phyloP scores from a whole-genome alignment of 345 rosid species.

The Pugionium dolabratum region DNA sequence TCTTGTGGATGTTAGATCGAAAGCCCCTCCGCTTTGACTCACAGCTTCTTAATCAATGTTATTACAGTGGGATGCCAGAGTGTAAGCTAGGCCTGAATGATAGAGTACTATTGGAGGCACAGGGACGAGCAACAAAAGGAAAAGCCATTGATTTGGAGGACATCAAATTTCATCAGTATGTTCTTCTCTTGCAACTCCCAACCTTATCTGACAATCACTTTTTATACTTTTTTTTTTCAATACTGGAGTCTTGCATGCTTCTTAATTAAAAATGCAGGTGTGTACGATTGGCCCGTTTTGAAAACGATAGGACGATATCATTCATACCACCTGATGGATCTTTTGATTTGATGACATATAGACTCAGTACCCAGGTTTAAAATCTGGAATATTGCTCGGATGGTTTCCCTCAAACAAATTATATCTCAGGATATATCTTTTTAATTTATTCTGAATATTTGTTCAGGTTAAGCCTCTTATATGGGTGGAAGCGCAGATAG shows the following conservation, averaged over 20 bases:
- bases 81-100: constrained; percentile 85
- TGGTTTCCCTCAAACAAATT: neutral
- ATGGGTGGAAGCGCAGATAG: constrained; percentile 80
- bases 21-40: constrained; percentile 22
- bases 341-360: constrained; percentile 77
- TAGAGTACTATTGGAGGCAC: constrained; percentile 76
- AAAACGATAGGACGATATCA: constrained; percentile 74
- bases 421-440: neutral
- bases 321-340: constrained; percentile 81
- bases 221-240: too few species aligned
- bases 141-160: constrained; percentile 85
- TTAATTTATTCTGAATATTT: neutral
- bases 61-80: constrained; percentile 79
- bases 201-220: neutral
- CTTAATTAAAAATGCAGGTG: constrained; percentile 9
- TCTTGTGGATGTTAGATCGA: constrained; percentile 13
- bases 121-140: constrained; percentile 72
- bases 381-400: constrained; percentile 5
- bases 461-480: constrained; percentile 69
- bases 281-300: constrained; percentile 81
- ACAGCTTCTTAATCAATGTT: neutral
- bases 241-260: too few species aligned
- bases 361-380: constrained; percentile 73
- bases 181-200: constrained; percentile 20
- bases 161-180: constrained; percentile 83